A percentile compares a stretch with the other conserved stretches of the same genome.
These are phyloP conservation scores for Euryodendron excelsum DNA, from an alignment of 148 eudicot genomes.

Conservation along the genomic window DNA sequence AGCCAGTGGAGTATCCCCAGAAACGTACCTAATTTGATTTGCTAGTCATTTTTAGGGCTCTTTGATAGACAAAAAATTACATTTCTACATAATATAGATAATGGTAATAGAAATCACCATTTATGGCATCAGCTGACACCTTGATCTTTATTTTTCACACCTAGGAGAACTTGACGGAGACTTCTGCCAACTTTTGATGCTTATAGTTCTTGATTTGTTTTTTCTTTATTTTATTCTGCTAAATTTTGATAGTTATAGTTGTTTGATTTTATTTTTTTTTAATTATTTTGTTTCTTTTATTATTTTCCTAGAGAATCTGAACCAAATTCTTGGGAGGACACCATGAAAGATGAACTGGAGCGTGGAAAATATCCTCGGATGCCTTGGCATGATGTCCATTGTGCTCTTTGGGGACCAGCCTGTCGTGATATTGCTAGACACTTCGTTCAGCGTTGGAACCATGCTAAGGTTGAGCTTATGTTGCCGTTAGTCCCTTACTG, in stretches of 20 bases:
- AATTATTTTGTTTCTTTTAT: neutral
- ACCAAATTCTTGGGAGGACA: constrained; percentile 99
- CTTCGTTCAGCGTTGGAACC: constrained; percentile 98
- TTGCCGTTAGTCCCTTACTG: neutral
- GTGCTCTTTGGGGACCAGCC: constrained; percentile 95
- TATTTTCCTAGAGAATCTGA: constrained; percentile 72
- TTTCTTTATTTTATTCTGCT: neutral
- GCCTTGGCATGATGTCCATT: constrained; percentile 99
- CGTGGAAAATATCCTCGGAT: constrained; percentile 87
- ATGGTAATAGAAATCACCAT: neutral
- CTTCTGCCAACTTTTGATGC: neutral
- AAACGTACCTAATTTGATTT: neutral
- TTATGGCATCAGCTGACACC: neutral
- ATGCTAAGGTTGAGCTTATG: constrained; percentile 72
- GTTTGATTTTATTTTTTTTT: neutral
- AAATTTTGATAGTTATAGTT: neutral
- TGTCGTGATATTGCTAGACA: constrained; percentile 95
- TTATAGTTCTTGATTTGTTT: neutral
- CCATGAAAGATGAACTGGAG: constrained; percentile 89
- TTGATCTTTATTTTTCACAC: neutral
- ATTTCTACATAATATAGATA: constrained; percentile 1
- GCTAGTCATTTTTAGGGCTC: neutral
- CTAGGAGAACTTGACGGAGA: neutral
- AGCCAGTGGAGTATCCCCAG: neutral
- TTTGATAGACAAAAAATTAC: neutral